phyloP scores from a whole-genome alignment of 2,329 filamentous ascomycete genomes.

The Triangularia verruculosa region DNA sequence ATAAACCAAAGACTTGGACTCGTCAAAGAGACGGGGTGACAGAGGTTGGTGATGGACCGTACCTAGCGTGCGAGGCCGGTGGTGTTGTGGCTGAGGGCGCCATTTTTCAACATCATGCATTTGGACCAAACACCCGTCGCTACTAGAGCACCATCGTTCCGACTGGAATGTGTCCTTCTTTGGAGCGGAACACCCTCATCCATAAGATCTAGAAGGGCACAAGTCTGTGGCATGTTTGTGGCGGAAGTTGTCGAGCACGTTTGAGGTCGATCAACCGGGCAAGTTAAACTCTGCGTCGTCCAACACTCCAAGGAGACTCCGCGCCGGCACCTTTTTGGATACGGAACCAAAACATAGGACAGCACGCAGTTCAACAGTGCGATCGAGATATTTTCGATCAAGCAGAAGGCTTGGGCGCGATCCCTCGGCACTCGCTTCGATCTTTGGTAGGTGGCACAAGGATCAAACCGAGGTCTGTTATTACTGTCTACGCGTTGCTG shows the following conservation, averaged over 20 bases:
- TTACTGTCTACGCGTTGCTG: neutral
- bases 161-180: neutral
- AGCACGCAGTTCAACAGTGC: neutral
- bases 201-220: neutral
- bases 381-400: neutral
- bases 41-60: neutral
- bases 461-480: neutral
- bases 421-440: neutral
- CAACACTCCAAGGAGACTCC: neutral
- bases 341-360: neutral
- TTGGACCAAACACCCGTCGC: neutral
- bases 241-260: constrained; percentile 2
- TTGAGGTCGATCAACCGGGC: neutral
- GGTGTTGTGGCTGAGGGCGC: neutral
- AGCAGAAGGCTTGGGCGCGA: neutral
- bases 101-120: neutral
- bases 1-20: neutral
- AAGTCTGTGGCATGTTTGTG: neutral
- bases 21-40: neutral
- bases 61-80: neutral
- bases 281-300: neutral
- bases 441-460: neutral
- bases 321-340: neutral
- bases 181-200: neutral
- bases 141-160: neutral